These are phyloP conservation scores for Balansia obtecta DNA, from an alignment of 2,329 filamentous ascomycete species.

Conservation along the genomic window DNA sequence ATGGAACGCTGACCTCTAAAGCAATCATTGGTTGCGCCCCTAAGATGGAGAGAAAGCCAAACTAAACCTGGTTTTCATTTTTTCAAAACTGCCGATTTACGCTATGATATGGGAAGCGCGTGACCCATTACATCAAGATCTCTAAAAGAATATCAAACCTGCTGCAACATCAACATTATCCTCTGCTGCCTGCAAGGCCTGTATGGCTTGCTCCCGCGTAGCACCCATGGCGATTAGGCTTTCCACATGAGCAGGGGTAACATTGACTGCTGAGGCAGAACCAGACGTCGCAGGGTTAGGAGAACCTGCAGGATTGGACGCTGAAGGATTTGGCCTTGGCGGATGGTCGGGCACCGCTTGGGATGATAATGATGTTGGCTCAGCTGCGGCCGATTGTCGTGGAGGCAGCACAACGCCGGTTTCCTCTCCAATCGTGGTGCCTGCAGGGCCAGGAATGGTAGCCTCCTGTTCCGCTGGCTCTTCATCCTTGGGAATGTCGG, in stretches of 20 bases:
- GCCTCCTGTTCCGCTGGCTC: conserved; percentile 71
- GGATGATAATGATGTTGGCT: conserved; percentile 6
- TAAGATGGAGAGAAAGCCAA: neutral
- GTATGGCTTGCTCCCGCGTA: conserved; percentile 60
- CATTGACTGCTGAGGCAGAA: conserved; percentile 13
- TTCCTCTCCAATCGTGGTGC: conserved; percentile 75
- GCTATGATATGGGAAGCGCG: neutral
- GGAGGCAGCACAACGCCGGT: conserved; percentile 57
- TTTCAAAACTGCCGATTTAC: neutral
- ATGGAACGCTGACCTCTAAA: neutral
- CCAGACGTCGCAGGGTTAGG: conserved; percentile 15
- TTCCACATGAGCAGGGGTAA: conserved; percentile 56
- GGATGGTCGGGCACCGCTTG: conserved; percentile 10
- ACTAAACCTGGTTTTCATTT: neutral
- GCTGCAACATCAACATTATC: conserved; percentile 64
- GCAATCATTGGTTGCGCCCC: neutral
- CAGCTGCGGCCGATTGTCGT: conserved; percentile 10
- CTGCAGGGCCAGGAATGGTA: conserved; percentile 70
- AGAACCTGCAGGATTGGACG: conserved; percentile 8
- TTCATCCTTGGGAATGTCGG: conserved; percentile 79
- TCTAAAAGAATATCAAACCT: conserved; percentile 10
- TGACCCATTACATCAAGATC: neutral
- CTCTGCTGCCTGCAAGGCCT: conserved; percentile 68
- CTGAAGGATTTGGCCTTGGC: conserved; percentile 10
- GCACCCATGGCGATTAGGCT: conserved; percentile 71